A percentile compares a stretch with the other conserved stretches of the same genome.
These are phyloP conservation scores for Cyclotella cryptica DNA, from an alignment of 108 stramenopile genomes.

Conservation along the genomic window DNA sequence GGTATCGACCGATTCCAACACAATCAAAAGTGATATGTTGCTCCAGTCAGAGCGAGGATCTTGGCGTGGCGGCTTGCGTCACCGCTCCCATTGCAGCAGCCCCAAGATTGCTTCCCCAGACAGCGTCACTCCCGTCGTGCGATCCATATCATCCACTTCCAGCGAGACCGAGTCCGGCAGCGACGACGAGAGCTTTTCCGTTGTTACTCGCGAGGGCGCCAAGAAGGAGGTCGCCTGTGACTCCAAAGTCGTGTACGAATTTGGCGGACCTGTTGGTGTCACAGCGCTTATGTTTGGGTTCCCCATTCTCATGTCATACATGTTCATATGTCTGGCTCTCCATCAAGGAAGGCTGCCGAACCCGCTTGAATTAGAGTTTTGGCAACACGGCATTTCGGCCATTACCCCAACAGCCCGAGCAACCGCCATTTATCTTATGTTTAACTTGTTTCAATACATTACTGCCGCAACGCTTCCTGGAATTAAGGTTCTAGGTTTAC, in stretches of 20 bases:
- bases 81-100: constrained; percentile 18
- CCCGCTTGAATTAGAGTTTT: constrained; percentile 32
- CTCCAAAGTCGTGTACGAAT: constrained; percentile 49
- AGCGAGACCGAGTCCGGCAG: not conserved
- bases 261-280: constrained; percentile 49
- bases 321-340: constrained; percentile 41
- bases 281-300: constrained; percentile 46
- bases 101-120: constrained; percentile 20
- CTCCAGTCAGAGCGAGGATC: constrained; percentile 41
- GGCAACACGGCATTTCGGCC: constrained; percentile 27
- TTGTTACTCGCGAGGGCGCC: constrained; percentile 25
- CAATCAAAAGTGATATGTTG: constrained; percentile 17
- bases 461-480: constrained; percentile 52
- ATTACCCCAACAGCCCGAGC: constrained; percentile 35
- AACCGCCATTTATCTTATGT: constrained; percentile 29
- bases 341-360: constrained; percentile 40
- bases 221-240: constrained; percentile 39
- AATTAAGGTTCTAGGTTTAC: constrained; percentile 50
- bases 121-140: constrained; percentile 8
- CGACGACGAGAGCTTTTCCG: not conserved
- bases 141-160: not conserved
- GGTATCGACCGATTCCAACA: not conserved
- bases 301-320: constrained; percentile 50
- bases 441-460: constrained; percentile 49
- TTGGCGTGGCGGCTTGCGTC: constrained; percentile 25